Conservation (phyloP, 192 early-diverging fungal species). For the Coemansia sp. region DNA sequence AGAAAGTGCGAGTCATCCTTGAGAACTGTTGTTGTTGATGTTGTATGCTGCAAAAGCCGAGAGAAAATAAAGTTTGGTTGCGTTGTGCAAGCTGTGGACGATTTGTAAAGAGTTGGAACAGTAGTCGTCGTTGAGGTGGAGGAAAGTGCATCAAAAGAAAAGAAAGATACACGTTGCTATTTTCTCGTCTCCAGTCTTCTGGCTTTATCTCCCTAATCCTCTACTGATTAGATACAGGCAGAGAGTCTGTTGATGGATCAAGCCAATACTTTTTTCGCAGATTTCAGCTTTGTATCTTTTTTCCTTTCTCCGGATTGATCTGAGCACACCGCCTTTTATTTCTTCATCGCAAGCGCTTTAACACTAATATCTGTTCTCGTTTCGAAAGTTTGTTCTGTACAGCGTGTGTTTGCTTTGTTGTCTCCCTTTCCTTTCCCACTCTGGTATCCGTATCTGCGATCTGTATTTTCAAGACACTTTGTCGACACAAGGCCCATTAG, state of each 20-base stretch:
- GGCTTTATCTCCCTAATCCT: too few relatives aligned
- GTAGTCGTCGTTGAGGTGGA: background rate
- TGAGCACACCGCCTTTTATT: background rate
- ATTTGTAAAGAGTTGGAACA: background rate
- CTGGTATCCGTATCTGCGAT: background rate
- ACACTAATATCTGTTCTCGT: background rate
- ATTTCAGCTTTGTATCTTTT: too few relatives aligned
- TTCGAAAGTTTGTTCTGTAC: constrained; percentile 18
- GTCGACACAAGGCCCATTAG: background rate
- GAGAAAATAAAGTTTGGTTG: background rate
- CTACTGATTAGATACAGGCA: too few relatives aligned
- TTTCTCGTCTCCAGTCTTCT: too few relatives aligned
- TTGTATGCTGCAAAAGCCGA: background rate
- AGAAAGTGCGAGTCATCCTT: constrained; percentile 71
- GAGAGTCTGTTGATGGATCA: background rate
- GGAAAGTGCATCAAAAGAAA: background rate
- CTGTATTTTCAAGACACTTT: constrained; percentile 2
- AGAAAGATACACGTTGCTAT: background rate
- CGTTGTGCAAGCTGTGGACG: background rate
- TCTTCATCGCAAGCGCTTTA: too few relatives aligned
- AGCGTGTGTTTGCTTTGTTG: background rate
- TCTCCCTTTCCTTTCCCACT: constrained; percentile 5
- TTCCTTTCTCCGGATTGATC: background rate
- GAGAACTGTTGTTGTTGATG: background rate
- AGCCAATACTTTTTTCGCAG: background rate